Evolutionary conservation across 768 basidiomycete species (phyloP).

Genomic region (Multifurca ochricompacta): DNA sequence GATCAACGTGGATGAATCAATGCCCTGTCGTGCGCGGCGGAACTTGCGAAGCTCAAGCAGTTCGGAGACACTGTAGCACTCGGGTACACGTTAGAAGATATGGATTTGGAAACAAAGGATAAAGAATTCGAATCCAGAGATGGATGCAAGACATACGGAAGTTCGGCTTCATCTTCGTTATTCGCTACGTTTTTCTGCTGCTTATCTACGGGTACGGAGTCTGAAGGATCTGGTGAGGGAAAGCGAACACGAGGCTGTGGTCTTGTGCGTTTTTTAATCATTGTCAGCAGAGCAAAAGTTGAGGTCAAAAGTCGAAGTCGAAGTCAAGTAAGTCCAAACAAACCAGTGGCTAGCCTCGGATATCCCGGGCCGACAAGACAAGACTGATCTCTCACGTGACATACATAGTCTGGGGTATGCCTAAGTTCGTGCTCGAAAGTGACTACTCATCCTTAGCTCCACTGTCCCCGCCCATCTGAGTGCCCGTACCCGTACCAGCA

Average conservation of each 20-base stretch:
- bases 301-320: too few relatives aligned
- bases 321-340: too few relatives aligned
- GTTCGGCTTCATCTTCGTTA: slow-evolving; percentile 27
- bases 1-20: slow-evolving; percentile 77
- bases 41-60: slow-evolving; percentile 79
- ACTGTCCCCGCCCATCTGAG: slow-evolving; percentile 3
- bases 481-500: neutral
- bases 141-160: slow-evolving; percentile 40
- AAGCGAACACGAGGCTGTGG: slow-evolving; percentile 54
- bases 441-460: slow-evolving; percentile 1
- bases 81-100: slow-evolving; percentile 8
- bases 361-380: too few relatives aligned
- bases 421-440: neutral
- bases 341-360: too few relatives aligned
- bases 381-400: too few relatives aligned
- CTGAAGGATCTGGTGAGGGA: slow-evolving; percentile 33
- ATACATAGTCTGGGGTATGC: neutral
- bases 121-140: neutral
- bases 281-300: too few relatives aligned
- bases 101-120: neutral
- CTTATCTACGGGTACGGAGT: slow-evolving; percentile 15
- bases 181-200: slow-evolving; percentile 27
- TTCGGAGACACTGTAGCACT: slow-evolving; percentile 55
- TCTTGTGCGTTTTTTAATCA: slow-evolving; percentile 71
- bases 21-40: slow-evolving; percentile 66